Percentiles rank a stretch among this genome's conserved stretches.
Conservation (phyloP, 192 early-diverging fungal genomes). For the Entomortierella lignicola region DNA sequence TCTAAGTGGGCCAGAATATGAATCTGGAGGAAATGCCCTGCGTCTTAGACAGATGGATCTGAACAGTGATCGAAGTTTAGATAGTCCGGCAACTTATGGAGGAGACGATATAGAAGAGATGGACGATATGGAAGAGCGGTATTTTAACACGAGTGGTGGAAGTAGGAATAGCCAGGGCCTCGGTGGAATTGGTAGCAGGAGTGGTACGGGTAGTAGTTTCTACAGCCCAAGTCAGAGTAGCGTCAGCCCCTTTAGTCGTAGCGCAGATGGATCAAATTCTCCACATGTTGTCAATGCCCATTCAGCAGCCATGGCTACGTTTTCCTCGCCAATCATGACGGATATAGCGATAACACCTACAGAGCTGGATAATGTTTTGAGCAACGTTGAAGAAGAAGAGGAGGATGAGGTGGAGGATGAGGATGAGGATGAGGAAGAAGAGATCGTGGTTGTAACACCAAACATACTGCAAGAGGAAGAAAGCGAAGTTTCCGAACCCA, state of each 20-base stretch:
- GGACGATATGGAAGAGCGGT: not conserved
- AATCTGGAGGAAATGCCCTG: not conserved
- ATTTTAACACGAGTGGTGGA: not conserved
- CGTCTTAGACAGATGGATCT: slow-evolving; percentile 11
- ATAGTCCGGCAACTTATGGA: not conserved
- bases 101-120: slow-evolving; percentile 10
- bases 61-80: not conserved
- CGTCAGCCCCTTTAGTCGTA: not conserved
- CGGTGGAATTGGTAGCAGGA: not conserved
- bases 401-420: slow-evolving; percentile 17
- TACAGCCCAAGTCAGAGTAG: slow-evolving; percentile 4
- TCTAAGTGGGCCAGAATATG: slow-evolving; percentile 12
- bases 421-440: not conserved
- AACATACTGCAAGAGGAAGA: no score
- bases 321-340: not conserved
- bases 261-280: slow-evolving; percentile 1
- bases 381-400: slow-evolving; percentile 31
- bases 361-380: slow-evolving; percentile 9
- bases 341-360: not conserved
- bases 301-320: not conserved
- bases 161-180: not conserved
- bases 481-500: not conserved
- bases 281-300: not conserved
- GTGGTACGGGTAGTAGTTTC: slow-evolving; percentile 10
- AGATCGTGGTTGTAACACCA: no score